A percentile compares a stretch with the other conserved stretches of the same genome.
Evolutionary conservation across 495 filamentous ascomycete species (phyloP).

Genomic region (Hamigera avellanea): DNA sequence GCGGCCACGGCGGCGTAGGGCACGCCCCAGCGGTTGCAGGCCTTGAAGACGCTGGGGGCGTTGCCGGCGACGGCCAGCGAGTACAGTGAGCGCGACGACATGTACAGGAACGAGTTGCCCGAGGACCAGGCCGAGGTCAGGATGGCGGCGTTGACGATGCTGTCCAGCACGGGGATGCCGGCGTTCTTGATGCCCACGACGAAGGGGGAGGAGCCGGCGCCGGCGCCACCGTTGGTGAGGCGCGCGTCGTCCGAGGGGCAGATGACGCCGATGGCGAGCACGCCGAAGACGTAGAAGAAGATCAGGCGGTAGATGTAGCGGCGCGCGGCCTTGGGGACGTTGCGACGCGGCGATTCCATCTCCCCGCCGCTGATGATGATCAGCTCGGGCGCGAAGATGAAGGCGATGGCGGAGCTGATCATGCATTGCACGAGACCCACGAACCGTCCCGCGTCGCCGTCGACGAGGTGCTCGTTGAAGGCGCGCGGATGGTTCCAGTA

Average conservation of each 20-base stretch:
- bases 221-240: constrained; percentile 40
- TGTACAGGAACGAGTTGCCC: constrained; percentile 74
- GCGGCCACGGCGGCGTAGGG: constrained; percentile 32
- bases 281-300: constrained; percentile 62
- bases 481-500: constrained; percentile 63
- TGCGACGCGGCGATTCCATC: constrained; percentile 62
- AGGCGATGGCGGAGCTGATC: constrained; percentile 41
- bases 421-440: constrained; percentile 31
- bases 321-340: constrained; percentile 66
- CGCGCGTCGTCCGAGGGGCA: constrained; percentile 36
- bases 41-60: constrained; percentile 35
- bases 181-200: constrained; percentile 50
- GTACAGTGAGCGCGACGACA: constrained; percentile 57
- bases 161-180: constrained; percentile 51
- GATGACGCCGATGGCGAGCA: constrained; percentile 46
- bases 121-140: constrained; percentile 59
- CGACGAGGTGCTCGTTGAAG: constrained; percentile 36
- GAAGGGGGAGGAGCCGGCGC: constrained; percentile 44
- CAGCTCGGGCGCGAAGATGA: constrained; percentile 44
- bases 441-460: constrained; percentile 27
- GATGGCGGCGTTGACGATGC: constrained; percentile 70
- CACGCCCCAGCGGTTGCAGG: constrained; percentile 38
- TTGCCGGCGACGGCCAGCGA: constrained; percentile 41
- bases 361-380: constrained; percentile 52
- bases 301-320: constrained; percentile 79